phyloP scores from a whole-genome alignment of 2,329 filamentous ascomycete genomes.

The Ceratocystis cacaofunesta region DNA sequence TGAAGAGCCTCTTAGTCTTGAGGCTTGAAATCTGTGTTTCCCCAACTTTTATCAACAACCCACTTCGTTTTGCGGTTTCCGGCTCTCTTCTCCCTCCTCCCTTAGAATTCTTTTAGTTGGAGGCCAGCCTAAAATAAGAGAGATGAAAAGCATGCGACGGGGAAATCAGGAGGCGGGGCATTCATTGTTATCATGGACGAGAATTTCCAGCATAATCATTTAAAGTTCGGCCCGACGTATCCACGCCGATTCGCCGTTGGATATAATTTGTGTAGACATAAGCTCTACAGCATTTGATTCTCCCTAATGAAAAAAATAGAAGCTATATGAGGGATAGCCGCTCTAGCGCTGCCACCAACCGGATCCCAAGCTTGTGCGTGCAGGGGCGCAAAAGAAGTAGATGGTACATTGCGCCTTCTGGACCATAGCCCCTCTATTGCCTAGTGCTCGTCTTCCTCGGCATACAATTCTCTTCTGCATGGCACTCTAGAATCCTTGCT shows the following conservation, averaged over 20 bases:
- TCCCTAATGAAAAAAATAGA: background rate
- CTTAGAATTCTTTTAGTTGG: background rate
- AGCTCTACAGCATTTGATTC: background rate
- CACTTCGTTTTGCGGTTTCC: background rate
- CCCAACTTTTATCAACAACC: background rate
- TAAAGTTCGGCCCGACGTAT: slow-evolving; percentile 1
- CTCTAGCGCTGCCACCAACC: background rate
- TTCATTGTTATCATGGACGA: background rate
- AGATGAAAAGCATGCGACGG: background rate
- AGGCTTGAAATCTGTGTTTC: background rate
- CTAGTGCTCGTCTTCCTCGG: background rate
- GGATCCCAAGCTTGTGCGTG: slow-evolving; percentile 1
- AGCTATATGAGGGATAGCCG: background rate
- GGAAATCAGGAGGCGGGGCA: background rate
- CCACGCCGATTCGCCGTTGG: background rate
- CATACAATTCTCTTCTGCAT: background rate
- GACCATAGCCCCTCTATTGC: background rate
- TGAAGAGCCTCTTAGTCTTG: background rate
- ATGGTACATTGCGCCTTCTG: background rate
- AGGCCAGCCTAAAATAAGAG: background rate
- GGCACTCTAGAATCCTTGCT: background rate
- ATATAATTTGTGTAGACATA: background rate
- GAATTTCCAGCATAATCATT: background rate
- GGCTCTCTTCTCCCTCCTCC: background rate
- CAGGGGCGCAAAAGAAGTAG: background rate